Conservation (phyloP, 2,329 filamentous ascomycete genomes). For the Fusarium coffeatum region DNA sequence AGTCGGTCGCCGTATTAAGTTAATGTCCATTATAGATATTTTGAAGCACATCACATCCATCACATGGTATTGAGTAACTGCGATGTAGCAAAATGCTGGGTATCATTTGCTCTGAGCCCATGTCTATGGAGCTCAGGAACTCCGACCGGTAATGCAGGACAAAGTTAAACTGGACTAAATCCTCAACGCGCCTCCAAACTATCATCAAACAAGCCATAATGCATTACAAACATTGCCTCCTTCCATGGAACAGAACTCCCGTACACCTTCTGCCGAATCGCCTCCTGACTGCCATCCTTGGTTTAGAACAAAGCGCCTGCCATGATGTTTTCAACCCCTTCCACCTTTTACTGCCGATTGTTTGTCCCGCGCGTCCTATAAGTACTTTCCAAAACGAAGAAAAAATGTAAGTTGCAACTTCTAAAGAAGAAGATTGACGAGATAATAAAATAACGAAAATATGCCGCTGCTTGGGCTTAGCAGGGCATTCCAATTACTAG, state of each 20-base stretch:
- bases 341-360: conserved; percentile 29
- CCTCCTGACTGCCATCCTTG: conserved; percentile 5
- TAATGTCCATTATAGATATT: neutral
- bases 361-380: conserved; percentile 6
- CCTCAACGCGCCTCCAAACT: conserved; percentile 18
- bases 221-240: conserved; percentile 28
- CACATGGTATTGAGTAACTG: neutral
- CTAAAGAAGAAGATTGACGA: conserved; percentile 1
- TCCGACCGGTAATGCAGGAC: conserved; percentile 30
- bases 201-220: conserved; percentile 28
- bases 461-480: conserved; percentile 33
- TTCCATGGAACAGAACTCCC: conserved; percentile 25
- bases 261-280: conserved; percentile 11
- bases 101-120: conserved; percentile 45
- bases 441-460: conserved; percentile 30
- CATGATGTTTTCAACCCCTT: conserved; percentile 16
- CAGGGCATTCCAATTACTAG: conserved; percentile 28
- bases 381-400: conserved; percentile 28
- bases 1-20: neutral
- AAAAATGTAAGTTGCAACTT: conserved; percentile 16
- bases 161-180: conserved; percentile 26
- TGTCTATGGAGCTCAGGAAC: conserved; percentile 36
- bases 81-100: conserved; percentile 42
- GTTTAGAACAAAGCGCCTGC: conserved; percentile 24
- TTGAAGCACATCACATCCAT: neutral